phyloP scores from a whole-genome alignment of 2,329 filamentous ascomycete species.

The Ceratocystiopsis brevicomis region DNA sequence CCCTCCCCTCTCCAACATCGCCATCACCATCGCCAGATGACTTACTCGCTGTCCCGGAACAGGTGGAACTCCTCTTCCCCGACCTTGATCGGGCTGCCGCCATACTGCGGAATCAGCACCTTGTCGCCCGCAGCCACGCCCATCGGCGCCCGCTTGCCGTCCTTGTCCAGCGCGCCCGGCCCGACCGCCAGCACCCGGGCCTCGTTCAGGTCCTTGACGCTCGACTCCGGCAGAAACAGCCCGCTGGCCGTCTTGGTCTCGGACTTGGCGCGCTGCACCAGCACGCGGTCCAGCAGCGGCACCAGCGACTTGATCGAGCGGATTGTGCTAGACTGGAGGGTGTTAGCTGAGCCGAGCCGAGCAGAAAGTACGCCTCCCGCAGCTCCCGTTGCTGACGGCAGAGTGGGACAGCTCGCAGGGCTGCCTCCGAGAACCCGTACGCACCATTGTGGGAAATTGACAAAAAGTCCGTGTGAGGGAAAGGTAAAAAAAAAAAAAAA shows the following conservation, averaged over 20 bases:
- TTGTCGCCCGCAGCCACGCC: constrained; percentile 71
- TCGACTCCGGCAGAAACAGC: constrained; percentile 93
- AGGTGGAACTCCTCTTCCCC: constrained; percentile 92
- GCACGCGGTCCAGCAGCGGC: constrained; percentile 91
- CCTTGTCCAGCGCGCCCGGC: constrained; percentile 69
- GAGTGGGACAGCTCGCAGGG: neutral
- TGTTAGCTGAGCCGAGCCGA: neutral
- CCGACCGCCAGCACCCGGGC: constrained; percentile 91
- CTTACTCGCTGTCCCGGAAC: constrained; percentile 96
- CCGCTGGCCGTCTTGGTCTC: constrained; percentile 91
- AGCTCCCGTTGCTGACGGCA: too few relatives aligned
- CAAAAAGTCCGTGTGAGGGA: neutral
- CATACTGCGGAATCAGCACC: constrained; percentile 93
- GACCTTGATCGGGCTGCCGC: constrained; percentile 88
- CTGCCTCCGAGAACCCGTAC: neutral
- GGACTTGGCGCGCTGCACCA: constrained; percentile 94
- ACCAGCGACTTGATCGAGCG: constrained; percentile 90
- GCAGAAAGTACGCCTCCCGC: too few relatives aligned
- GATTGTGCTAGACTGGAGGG: constrained; percentile 46
- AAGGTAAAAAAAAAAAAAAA: constrained; percentile 2
- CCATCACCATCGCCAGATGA: too few relatives aligned
- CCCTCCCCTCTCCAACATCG: neutral
- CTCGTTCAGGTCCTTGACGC: constrained; percentile 96
- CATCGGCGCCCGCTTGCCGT: constrained; percentile 74
- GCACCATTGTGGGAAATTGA: constrained; percentile 11